Evolutionary conservation across 1,284 basidiomycete species (phyloP).

Genomic region (Microbotryum lychnidis-dioicae): DNA sequence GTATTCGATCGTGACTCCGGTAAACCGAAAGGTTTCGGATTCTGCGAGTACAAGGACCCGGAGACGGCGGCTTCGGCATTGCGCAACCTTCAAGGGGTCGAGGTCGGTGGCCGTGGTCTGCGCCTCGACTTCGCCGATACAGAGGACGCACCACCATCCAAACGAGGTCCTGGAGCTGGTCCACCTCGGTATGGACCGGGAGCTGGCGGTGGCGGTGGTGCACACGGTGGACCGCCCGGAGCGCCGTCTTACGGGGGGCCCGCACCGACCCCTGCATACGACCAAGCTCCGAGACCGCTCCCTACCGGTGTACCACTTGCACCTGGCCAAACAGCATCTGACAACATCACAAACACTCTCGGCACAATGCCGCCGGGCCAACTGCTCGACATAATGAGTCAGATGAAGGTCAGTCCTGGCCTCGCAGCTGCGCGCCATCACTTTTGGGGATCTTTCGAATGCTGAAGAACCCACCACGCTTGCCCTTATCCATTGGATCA

Average conservation of each 20-base stretch:
- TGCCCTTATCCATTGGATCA: background rate
- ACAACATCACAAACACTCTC: conserved; percentile 79
- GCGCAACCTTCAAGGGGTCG: conserved; percentile 69
- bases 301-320: conserved; percentile 72
- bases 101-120: conserved; percentile 71
- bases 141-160: conserved; percentile 40
- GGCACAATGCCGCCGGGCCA: conserved; percentile 75
- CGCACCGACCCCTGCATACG: conserved; percentile 9
- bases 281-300: conserved; percentile 39
- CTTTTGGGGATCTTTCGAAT: too few relatives aligned
- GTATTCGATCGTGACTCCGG: conserved; percentile 94
- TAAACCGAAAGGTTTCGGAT: conserved; percentile 84
- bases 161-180: conserved; percentile 47
- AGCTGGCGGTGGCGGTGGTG: conserved; percentile 35
- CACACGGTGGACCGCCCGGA: conserved; percentile 39
- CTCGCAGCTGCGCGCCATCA: background rate
- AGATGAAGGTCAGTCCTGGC: conserved; percentile 75
- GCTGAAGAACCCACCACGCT: background rate
- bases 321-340: conserved; percentile 66
- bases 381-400: conserved; percentile 87
- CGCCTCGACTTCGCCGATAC: conserved; percentile 63
- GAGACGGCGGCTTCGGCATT: conserved; percentile 81
- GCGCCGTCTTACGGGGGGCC: conserved; percentile 13
- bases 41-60: conserved; percentile 52
- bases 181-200: conserved; percentile 45